Base-by-base conservation (phyloP, 228 moss, liverwort and hornwort genomes). In the Sphagnum fallax region DNA sequence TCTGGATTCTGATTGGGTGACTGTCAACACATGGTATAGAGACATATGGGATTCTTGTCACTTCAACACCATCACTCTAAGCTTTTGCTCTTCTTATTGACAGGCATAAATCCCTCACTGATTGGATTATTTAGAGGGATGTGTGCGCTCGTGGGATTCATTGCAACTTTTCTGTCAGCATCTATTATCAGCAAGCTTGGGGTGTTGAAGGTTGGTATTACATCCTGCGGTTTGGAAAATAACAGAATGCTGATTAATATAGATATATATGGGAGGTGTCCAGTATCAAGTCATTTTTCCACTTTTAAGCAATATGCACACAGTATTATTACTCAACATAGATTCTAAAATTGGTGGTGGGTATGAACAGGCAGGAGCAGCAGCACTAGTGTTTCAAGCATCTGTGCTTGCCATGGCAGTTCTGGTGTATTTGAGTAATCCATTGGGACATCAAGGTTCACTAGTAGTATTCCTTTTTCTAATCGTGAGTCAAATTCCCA, bases 141-240 rank as follows among this genome's bases (percentile, higher is more conserved):
- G 63, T 92, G 89, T 75, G 92, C 89, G 58, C 73, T 83, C 8
- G 89, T 89, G 92, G 92, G 92, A 68, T 89, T 92, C 74, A 58
- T 79, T 0, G 87, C 92, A 55, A 92, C 92, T 48, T 92, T 92
- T 53, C 77, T 89, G 52, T 87, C 92, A 67, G 87, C 92, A 65
- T 74, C 79, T 55, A 81, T 89, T 65, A 92, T 92, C 49, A 84
- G 89, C 66, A 89, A 80, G 72, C 73, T 92, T 52, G 92, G 92
- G 53, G 87, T 92, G 58, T 69, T 92, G 57, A 89, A 85, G 92
- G 92, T 92, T 73, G 67, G 16, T 10, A 50, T 51, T 32, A 5
- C 13, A 47, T 5, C 16, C 32, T 47, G 15, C 47, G 12, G 14
- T 48, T 69, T 53, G 64, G 10, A 13, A 18, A 18, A 0, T 64